These are phyloP conservation scores for Eucalyptus paniculata DNA, from an alignment of 345 rosid species.

Conservation along the genomic window DNA sequence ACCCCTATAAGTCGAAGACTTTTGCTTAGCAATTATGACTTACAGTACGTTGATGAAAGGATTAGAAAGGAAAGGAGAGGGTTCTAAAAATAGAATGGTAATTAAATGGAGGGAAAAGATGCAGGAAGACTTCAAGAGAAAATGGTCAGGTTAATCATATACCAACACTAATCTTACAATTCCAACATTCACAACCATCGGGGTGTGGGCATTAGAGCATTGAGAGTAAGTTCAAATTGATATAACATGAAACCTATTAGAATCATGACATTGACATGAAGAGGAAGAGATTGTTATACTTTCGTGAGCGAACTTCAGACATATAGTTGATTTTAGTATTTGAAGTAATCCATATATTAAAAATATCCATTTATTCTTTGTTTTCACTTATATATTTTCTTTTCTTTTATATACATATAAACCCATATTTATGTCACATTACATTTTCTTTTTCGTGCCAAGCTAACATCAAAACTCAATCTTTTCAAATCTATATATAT, in stretches of 20 bases:
- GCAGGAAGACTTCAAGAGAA: neutral
- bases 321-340: fast-evolving
- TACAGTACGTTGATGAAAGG: fast-evolving
- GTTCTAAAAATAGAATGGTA: neutral
- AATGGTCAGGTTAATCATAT: neutral
- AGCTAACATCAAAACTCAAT: neutral
- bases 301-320: fast-evolving
- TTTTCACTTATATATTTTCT: neutral
- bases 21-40: neutral
- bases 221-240: too few relatives aligned
- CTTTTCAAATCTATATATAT: neutral
- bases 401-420: too few relatives aligned
- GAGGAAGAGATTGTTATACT: fast-evolving
- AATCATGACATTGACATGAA: too few relatives aligned
- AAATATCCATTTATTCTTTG: fast-evolving
- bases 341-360: neutral
- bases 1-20: neutral
- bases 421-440: neutral
- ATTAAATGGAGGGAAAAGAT: neutral
- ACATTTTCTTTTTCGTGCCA: neutral
- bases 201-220: too few relatives aligned
- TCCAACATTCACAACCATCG: fast-evolving
- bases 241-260: too few relatives aligned
- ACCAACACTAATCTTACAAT: too few relatives aligned
- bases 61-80: neutral